Conservation (phyloP, 2,329 filamentous ascomycete species). For the Xylaria sp. region DNA sequence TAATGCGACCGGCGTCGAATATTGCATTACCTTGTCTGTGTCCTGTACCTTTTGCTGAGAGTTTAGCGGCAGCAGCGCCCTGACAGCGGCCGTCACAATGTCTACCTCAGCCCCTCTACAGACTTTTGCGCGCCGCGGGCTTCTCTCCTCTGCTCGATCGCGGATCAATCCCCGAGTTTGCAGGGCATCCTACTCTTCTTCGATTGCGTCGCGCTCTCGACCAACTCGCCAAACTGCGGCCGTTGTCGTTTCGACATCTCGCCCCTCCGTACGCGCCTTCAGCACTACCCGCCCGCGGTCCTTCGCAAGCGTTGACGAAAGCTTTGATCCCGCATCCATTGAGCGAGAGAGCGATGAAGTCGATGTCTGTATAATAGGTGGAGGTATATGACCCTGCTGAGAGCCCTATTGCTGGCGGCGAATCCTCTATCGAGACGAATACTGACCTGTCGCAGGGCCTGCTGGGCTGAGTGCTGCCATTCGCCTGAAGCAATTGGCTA, state of each 20-base stretch:
- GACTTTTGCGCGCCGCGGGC: slow-evolving; percentile 44
- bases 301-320: slow-evolving; percentile 57
- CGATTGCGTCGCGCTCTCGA: slow-evolving; percentile 30
- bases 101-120: slow-evolving; percentile 46
- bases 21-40: not conserved
- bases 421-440: slow-evolving; percentile 14
- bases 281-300: slow-evolving; percentile 50
- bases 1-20: slow-evolving; percentile 8
- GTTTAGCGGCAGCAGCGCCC: not conserved
- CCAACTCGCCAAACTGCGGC: slow-evolving; percentile 35
- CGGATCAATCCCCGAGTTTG: slow-evolving; percentile 36
- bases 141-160: slow-evolving; percentile 41
- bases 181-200: slow-evolving; percentile 43
- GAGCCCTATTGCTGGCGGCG: not conserved
- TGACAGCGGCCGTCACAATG: slow-evolving; percentile 38
- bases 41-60: not conserved
- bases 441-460: slow-evolving; percentile 67
- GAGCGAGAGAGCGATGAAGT: slow-evolving; percentile 94
- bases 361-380: slow-evolving; percentile 96
- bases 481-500: slow-evolving; percentile 93
- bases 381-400: slow-evolving; percentile 63
- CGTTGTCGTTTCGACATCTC: slow-evolving; percentile 29
- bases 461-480: slow-evolving; percentile 94
- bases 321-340: slow-evolving; percentile 73
- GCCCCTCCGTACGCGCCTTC: slow-evolving; percentile 49